Conservation (phyloP, 352 stramenopile genomes). For the Phytophthora litchii region DNA sequence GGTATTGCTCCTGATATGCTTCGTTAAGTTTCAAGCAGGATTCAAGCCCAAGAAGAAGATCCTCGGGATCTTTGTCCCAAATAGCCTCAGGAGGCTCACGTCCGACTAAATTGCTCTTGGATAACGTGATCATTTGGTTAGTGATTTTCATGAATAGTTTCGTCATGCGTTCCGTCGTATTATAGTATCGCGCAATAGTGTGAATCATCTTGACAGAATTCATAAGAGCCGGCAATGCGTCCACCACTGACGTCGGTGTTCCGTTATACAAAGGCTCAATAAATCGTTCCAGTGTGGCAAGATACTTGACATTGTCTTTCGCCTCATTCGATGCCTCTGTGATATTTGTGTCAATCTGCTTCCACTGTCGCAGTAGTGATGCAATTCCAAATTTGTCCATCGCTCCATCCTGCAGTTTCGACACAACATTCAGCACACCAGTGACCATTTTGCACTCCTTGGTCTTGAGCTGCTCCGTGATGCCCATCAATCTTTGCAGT, state of each 20-base stretch:
- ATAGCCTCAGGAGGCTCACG: constrained; percentile 63
- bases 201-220: constrained; percentile 93
- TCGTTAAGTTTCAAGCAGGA: constrained; percentile 88
- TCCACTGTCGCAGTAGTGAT: constrained; percentile 76
- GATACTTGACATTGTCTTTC: constrained; percentile 89
- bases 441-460: constrained; percentile 91
- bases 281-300: constrained; percentile 84
- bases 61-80: constrained; percentile 79
- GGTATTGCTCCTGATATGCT: constrained; percentile 92
- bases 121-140: constrained; percentile 89
- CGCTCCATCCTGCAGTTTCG: constrained; percentile 72
- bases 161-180: constrained; percentile 91
- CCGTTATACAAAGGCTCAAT: constrained; percentile 84
- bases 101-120: constrained; percentile 72
- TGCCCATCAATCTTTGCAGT: constrained; percentile 83
- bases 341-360: constrained; percentile 90
- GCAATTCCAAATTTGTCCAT: constrained; percentile 73
- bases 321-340: constrained; percentile 84
- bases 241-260: constrained; percentile 62
- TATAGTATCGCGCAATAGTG: constrained; percentile 89
- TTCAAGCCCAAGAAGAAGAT: constrained; percentile 71
- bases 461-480: constrained; percentile 90
- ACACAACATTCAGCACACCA: constrained; percentile 79
- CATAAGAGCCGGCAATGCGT: constrained; percentile 86
- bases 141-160: constrained; percentile 93